Conservation (phyloP, 164 flowering plant genomes). For the Stephania yunnanensis region DNA sequence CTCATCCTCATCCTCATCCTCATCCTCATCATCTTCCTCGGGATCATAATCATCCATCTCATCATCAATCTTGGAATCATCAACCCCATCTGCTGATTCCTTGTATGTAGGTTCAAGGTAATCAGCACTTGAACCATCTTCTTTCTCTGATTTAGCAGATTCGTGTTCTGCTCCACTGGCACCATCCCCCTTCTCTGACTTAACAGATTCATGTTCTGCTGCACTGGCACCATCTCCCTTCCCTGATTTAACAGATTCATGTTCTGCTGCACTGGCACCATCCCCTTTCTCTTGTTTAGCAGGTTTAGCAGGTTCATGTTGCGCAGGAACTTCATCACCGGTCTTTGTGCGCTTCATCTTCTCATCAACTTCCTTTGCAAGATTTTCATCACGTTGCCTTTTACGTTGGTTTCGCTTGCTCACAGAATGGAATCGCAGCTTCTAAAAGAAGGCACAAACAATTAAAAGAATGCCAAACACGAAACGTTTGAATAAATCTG, state of each 20-base stretch:
- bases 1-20: constrained; percentile 63
- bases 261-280: constrained; percentile 21
- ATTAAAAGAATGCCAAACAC: constrained; percentile 4
- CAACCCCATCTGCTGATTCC: constrained; percentile 25
- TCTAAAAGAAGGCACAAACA: constrained; percentile 31
- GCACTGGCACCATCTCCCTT: constrained; percentile 21
- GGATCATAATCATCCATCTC: constrained; percentile 39
- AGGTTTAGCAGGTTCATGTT: constrained; percentile 25
- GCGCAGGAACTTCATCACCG: constrained; percentile 25
- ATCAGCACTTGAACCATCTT: constrained; percentile 20
- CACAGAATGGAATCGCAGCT: constrained; percentile 51
- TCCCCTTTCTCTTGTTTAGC: constrained; percentile 19
- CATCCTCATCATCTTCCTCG: constrained; percentile 60
- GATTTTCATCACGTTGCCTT: constrained; percentile 55
- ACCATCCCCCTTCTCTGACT: constrained; percentile 21
- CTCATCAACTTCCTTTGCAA: constrained; percentile 33
- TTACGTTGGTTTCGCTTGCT: constrained; percentile 60
- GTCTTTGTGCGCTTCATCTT: constrained; percentile 46
- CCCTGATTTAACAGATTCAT: constrained; percentile 16
- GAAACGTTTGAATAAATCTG: not conserved
- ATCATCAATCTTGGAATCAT: constrained; percentile 18
- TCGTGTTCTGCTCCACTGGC: constrained; percentile 19
- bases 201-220: constrained; percentile 20
- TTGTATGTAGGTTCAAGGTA: constrained; percentile 19
- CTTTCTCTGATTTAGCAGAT: constrained; percentile 21